Conservation (phyloP, 2,329 filamentous ascomycete species). For the Colletotrichum gigasporum region DNA sequence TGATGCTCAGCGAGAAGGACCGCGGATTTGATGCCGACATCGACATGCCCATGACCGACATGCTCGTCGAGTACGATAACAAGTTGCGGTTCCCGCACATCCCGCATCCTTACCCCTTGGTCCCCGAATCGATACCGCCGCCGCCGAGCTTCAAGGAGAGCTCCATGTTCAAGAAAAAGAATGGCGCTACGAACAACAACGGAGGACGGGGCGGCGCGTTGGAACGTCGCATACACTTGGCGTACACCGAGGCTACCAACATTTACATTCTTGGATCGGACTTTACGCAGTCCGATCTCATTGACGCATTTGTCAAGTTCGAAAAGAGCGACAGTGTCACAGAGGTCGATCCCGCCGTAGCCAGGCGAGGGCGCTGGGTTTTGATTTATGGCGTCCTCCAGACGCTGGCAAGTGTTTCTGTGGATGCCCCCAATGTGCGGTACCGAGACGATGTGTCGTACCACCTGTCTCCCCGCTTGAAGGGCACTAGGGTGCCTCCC, state of each 20-base stretch:
- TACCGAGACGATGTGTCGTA: slow-evolving; percentile 64
- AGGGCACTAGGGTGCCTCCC: slow-evolving; percentile 60
- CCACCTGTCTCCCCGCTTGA: slow-evolving; percentile 64
- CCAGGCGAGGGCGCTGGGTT: slow-evolving; percentile 68
- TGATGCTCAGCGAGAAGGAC: slow-evolving; percentile 63
- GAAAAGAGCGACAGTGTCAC: slow-evolving; percentile 63
- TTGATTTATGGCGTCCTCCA: slow-evolving; percentile 70
- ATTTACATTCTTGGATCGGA: slow-evolving; percentile 64
- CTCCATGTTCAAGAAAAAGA: slow-evolving; percentile 45
- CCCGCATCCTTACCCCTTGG: slow-evolving; percentile 72
- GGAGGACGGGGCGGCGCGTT: slow-evolving; percentile 38
- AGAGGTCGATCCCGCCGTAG: slow-evolving; percentile 62
- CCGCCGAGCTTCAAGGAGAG: slow-evolving; percentile 36
- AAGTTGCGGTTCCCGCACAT: slow-evolving; percentile 71
- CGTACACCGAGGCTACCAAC: slow-evolving; percentile 69
- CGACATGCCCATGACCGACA: slow-evolving; percentile 72
- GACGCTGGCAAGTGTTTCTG: slow-evolving; percentile 66
- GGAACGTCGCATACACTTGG: slow-evolving; percentile 63
- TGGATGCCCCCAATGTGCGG: slow-evolving; percentile 63
- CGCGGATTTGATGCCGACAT: slow-evolving; percentile 59
- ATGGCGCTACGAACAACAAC: slow-evolving; percentile 32
- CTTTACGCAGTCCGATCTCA: slow-evolving; percentile 61
- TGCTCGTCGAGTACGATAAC: slow-evolving; percentile 73
- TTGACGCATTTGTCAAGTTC: slow-evolving; percentile 65
- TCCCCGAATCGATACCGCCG: slow-evolving; percentile 62